Base-by-base conservation (phyloP, 2,329 filamentous ascomycete species). In the Trichoderma aggressivum region DNA sequence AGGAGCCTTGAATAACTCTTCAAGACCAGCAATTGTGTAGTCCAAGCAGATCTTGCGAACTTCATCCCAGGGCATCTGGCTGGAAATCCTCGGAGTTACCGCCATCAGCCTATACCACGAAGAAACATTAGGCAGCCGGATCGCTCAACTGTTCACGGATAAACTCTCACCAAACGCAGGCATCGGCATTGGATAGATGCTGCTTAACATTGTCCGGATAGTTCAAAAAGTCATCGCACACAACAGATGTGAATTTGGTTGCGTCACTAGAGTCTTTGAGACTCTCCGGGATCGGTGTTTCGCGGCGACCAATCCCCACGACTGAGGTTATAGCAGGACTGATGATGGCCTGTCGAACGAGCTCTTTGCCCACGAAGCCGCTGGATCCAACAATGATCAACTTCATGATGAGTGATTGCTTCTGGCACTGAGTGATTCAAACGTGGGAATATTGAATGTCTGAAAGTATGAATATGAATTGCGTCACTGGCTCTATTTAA, bases 371-470 rank as follows among this genome's bases (percentile, higher is more conserved):
- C 2, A 85, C 77, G 53, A 80, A 82, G 67, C 84, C 84, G 0
- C 80, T 83, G 5, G 82, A 80, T 2, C 84, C 84, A 12, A 80
- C 76, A 18, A 85, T 75, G 28, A 85, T 79, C 53, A 85, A 75
- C 72, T 84, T 85, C 83, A 85, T 85, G 34, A 7, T 47, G 62
- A 14, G 1, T 3, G 14, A 21, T n/a, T 24, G 32, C 21, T 18
- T 34, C 3, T 7, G 3, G 1, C 7, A 4, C 39, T 24, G 8
- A 26, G 21, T 26, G 62, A 36, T 26, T 18, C 30, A 16, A 21
- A 21, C n/a, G 28, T 12, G 10, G 0, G 56, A 14, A 12, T 53
- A 53, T 24, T 34, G 56, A 34, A 32, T 21, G 56, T 24, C n/a
- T 14, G 16, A 34, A n/a, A n/a, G 2, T 30, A 5, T 11, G 24